Base-by-base conservation (phyloP, 495 filamentous ascomycete genomes). In the Pseudevernia furfuracea region DNA sequence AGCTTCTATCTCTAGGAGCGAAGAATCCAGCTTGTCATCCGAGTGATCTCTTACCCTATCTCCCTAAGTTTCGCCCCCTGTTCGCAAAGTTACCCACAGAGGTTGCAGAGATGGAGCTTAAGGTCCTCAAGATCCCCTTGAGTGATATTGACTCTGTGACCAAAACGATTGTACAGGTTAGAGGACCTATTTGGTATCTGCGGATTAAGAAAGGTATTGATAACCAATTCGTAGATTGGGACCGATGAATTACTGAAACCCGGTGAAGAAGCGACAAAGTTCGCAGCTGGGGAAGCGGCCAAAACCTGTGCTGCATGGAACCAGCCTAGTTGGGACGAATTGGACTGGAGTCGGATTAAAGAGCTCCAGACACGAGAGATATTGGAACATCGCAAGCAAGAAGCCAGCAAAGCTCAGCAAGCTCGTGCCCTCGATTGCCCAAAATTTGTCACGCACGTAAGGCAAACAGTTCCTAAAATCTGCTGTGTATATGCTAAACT, bases 61-160 rank as follows among this genome's bases (percentile, higher is more conserved):
- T 94, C 3, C 82, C 87, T 12, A 72, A 70, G 21, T 89, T 91
- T 74, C 78, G 87, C 15, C 71, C 75, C 43, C 73, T 84, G 56
- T 82, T 91, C 66, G 79, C 82, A 10, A 71, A 78, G 12, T 74
- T 93, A 1, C 89, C 89, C 14, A 74, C 69, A 9, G 71, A 70
- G 61, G 68, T 69, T 48, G 81, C 77, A 52, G 80, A 89, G 12
- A 87, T 95, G 76, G 72, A 75, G 8, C 77, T 85, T n/a, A 89
- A 87, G 67, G 74, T 82, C 9, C 70, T 78, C 43, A 85, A 87
- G 44, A 79, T 96, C 23, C 85, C 85, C 0, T 72, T 96, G 7
- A 73, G 73, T 17, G 90, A 96, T 67, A 69, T 96, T 15, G 91
- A 96, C 66, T 92, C 87, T 65, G 76, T 97, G 39, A 96, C 93